Evolutionary conservation across 202 grass and related monocot genomes (phyloP).

Genomic region (Bolboschoenoplectus hybrid): DNA sequence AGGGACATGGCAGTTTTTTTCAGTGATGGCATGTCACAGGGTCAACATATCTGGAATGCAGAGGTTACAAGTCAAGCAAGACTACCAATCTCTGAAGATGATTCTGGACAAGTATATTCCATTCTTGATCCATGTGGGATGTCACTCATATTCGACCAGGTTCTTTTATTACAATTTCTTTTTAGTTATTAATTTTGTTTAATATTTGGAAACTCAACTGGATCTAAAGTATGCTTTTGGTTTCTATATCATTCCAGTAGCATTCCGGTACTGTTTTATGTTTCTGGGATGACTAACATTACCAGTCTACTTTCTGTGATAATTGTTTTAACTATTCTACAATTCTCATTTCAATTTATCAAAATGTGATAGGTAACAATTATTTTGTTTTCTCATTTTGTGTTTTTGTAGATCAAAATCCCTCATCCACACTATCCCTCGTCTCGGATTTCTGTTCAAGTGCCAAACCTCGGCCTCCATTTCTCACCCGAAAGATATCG

Average conservation of each 20-base stretch:
- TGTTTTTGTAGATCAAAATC: conserved; percentile 81
- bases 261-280: neutral
- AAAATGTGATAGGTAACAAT: conserved; percentile 16
- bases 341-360: conserved; percentile 17
- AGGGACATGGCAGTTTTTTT: conserved; percentile 99
- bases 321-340: neutral
- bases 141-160: conserved; percentile 95
- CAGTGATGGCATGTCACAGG: conserved; percentile 54
- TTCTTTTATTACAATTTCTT: conserved; percentile 23
- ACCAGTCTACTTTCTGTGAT: neutral
- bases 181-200: neutral
- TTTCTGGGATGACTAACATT: neutral
- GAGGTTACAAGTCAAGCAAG: conserved; percentile 45
- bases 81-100: conserved; percentile 34
- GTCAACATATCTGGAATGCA: conserved; percentile 37
- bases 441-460: conserved; percentile 93
- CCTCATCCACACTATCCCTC: conserved; percentile 88
- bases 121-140: conserved; percentile 95
- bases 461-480: conserved; percentile 86
- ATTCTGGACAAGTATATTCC: conserved; percentile 64
- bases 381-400: conserved; percentile 35
- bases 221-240: neutral
- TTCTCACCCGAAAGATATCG: conserved; percentile 87
- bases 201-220: neutral
- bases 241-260: neutral